Evolutionary conservation across 2,329 filamentous ascomycete genomes (phyloP).

Genomic region (Colletotrichum destructivum): DNA sequence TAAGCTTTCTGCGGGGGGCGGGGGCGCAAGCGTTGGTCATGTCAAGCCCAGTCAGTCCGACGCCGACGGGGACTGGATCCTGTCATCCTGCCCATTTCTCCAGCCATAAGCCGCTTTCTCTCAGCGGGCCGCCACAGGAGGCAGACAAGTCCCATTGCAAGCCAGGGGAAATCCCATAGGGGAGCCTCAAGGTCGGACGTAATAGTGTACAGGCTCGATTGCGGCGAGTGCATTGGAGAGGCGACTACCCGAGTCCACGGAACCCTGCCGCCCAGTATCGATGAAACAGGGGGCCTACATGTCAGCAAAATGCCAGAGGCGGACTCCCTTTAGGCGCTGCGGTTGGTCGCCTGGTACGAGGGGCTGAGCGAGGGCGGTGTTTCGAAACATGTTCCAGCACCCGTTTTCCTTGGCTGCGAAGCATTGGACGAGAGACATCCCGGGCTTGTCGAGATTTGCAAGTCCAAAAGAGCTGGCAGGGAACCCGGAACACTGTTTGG

Average conservation of each 20-base stretch:
- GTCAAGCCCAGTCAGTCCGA: constrained; percentile 17
- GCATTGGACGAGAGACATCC: constrained; percentile 35
- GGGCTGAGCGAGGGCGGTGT: constrained; percentile 34
- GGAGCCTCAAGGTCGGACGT: not conserved
- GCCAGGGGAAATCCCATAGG: too few relatives aligned
- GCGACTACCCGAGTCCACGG: not conserved
- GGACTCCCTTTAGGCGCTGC: constrained; percentile 16
- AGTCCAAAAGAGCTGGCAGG: not conserved
- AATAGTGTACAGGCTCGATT: not conserved
- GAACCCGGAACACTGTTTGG: not conserved
- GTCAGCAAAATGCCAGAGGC: not conserved
- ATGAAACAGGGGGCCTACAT: constrained; percentile 38
- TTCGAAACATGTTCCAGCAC: constrained; percentile 39
- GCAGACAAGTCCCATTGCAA: too few relatives aligned
- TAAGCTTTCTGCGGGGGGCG: not conserved
- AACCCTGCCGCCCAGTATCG: constrained; percentile 23
- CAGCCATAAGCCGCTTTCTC: constrained; percentile 11
- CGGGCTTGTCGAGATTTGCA: constrained; percentile 8
- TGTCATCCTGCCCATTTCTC: constrained; percentile 23
- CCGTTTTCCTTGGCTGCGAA: constrained; percentile 20
- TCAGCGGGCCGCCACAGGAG: constrained; percentile 14
- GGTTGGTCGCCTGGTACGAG: constrained; percentile 27
- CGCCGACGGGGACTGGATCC: constrained; percentile 27
- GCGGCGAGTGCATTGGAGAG: not conserved
- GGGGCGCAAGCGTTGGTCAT: not conserved